Evolutionary conservation across 2,329 filamentous ascomycete species (phyloP).

Genomic region (Ilyonectria mors-panacis): DNA sequence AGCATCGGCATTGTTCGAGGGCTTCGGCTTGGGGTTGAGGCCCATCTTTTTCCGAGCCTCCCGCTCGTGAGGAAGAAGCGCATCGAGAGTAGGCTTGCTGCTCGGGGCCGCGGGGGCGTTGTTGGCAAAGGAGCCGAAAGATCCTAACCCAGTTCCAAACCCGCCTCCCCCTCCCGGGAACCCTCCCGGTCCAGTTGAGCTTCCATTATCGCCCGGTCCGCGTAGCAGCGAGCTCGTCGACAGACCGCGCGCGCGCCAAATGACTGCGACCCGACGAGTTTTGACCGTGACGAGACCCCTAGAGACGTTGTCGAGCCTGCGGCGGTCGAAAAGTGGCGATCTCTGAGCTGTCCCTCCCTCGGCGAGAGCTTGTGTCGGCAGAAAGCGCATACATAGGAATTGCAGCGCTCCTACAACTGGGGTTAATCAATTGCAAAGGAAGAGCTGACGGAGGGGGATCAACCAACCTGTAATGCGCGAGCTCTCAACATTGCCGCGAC

Average conservation of each 20-base stretch:
- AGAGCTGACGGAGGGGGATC: not conserved
- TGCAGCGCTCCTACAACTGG: conserved; percentile 52
- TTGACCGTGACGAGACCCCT: conserved; percentile 12
- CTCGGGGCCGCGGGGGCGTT: conserved; percentile 24
- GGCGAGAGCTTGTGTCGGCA: conserved; percentile 54
- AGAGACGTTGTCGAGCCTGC: conserved; percentile 27
- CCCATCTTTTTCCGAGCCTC: conserved; percentile 52
- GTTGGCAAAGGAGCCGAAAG: conserved; percentile 44
- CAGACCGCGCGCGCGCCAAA: conserved; percentile 42
- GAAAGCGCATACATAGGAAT: conserved; percentile 59
- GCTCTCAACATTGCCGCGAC: conserved; percentile 60
- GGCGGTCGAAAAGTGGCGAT: conserved; percentile 34
- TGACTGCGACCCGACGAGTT: conserved; percentile 15
- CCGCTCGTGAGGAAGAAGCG: conserved; percentile 57
- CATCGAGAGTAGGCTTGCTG: conserved; percentile 13
- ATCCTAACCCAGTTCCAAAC: conserved; percentile 41
- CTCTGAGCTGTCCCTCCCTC: conserved; percentile 32
- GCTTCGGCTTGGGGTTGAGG: conserved; percentile 33
- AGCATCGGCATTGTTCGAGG: conserved; percentile 20
- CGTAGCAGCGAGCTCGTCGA: conserved; percentile 47
- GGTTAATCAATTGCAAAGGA: conserved; percentile 20
- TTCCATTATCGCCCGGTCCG: conserved; percentile 38
- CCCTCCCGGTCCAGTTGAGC: conserved; percentile 35
- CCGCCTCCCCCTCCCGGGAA: conserved; percentile 45
- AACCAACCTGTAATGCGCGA: conserved; percentile 57